Base-by-base conservation (phyloP, 495 filamentous ascomycete genomes). In the Aspergillus sclerotiicarbonarius region DNA sequence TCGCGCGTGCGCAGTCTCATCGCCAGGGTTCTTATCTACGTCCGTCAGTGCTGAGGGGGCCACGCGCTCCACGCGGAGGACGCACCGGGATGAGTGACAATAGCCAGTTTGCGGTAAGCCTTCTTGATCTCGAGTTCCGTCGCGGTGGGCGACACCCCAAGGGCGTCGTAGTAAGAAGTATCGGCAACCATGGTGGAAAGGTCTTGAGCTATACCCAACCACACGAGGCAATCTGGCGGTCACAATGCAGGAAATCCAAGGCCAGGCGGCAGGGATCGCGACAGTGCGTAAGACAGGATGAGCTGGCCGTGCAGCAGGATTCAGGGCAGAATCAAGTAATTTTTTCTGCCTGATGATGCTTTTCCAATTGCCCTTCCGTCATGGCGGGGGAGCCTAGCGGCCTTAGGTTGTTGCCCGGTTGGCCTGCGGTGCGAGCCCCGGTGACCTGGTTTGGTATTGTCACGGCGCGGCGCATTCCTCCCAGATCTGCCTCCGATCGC, bases 121-220 rank as follows among this genome's bases (percentile, higher is more conserved):
- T 98, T 98, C 80, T 99, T 99, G 76, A 99, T 97, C 61, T 99
- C 95, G 8, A 98, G 86, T 69, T 96, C 91, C 54, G 91, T 88
- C 16, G 94, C 95, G 10, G 86, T 90, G 43, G 92, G 88, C 70
- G 86, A 83, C 65, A 99, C 95, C 57, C 88, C 89, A 13, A 99
- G 81, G 63, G 83, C 85, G 71, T 98, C 95, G 74, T 98, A 98
- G 74, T 94, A 94, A 54, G 82, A 75, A 21, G 89, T 92, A 66
- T 94, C 90, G 53, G 86, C 90, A 58, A 93, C 90, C 90, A 93
- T 93, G 60, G 60, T 79, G 63, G 46, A 45, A 53, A 53, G 54
- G 31, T 50, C 50, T 29, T 29, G 30, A 51, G 47, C 46, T 51
- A 8, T 29, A 52, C 39, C 54, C 51, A 46, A 50, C 33, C 16